A percentile compares a stretch with the other conserved stretches of the same genome.
Evolutionary conservation across 768 basidiomycete species (phyloP).

Genomic region (Glaciozyma martinii): DNA sequence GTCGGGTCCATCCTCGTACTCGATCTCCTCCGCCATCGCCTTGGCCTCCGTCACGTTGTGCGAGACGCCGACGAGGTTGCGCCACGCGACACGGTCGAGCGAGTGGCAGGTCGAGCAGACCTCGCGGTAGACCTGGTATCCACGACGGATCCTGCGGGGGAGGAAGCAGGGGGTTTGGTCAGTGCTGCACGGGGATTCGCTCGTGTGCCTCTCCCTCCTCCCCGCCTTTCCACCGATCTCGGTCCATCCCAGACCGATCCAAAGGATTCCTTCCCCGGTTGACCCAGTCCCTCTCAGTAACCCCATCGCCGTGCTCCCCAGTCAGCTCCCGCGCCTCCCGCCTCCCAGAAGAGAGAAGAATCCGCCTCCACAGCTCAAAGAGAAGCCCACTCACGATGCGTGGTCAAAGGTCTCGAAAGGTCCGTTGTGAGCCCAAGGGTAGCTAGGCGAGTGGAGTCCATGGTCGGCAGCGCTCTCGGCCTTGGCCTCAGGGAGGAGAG

Average conservation of each 20-base stretch:
- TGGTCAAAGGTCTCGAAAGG: slow-evolving; percentile 88
- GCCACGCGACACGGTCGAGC: slow-evolving; percentile 98
- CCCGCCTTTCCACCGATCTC: not conserved
- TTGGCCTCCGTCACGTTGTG: slow-evolving; percentile 86
- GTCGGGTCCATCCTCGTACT: slow-evolving; percentile 93
- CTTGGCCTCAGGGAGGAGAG: slow-evolving; percentile 83
- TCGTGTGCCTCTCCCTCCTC: not conserved
- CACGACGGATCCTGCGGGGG: slow-evolving; percentile 70
- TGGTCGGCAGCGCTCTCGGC: slow-evolving; percentile 88
- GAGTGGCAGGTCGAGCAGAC: slow-evolving; percentile 99
- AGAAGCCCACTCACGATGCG: slow-evolving; percentile 58
- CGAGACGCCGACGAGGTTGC: slow-evolving; percentile 95
- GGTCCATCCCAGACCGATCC: too few species aligned
- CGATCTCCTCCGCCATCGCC: slow-evolving; percentile 88
- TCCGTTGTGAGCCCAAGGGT: slow-evolving; percentile 90
- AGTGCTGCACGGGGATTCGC: not conserved
- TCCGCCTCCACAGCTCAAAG: not conserved
- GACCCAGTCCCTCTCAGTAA: too few species aligned
- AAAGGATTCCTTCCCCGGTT: too few species aligned
- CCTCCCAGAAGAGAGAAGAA: too few species aligned
- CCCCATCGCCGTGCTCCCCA: not conserved
- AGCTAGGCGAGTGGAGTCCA: slow-evolving; percentile 75
- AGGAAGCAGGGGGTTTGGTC: not conserved
- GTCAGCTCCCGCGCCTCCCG: not conserved
- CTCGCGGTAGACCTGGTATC: slow-evolving; percentile 95